A percentile compares a stretch with the other conserved stretches of the same genome.
These are phyloP conservation scores for Blastobotrys aristatus DNA, from an alignment of 1,139 yeast genomes.

Conservation along the genomic window DNA sequence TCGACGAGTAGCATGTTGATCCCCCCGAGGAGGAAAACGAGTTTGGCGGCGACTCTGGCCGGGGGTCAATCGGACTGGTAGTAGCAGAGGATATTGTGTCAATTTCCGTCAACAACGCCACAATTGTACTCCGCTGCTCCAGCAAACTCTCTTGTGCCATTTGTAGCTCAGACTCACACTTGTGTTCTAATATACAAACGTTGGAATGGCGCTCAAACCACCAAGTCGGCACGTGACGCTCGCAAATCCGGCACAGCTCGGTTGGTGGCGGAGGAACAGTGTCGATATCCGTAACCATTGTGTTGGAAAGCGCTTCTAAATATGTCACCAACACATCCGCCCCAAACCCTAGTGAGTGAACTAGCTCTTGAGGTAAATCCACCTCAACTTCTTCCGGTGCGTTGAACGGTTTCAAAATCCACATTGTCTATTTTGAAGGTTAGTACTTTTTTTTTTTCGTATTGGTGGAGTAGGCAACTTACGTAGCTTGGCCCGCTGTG, in stretches of 20 bases:
- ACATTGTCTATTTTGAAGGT: conserved; percentile 62
- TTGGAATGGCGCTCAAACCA: conserved; percentile 92
- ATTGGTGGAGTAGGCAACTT: too few relatives aligned
- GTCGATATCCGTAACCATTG: conserved; percentile 56
- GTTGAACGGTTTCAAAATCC: conserved; percentile 80
- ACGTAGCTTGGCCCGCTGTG: conserved; percentile 60
- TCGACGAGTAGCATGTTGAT: conserved; percentile 10
- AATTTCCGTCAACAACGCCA: conserved; percentile 21
- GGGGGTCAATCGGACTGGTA: too few relatives aligned
- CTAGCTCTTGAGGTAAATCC: conserved; percentile 61
- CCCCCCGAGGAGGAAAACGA: conserved; percentile 13
- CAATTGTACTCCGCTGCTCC: conserved; percentile 62
- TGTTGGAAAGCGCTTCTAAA: conserved; percentile 55
- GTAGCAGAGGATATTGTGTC: not conserved
- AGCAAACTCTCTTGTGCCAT: conserved; percentile 67
- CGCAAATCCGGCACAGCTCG: conserved; percentile 88
- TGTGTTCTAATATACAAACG: conserved; percentile 79
- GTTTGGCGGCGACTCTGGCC: conserved; percentile 18
- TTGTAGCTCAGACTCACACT: conserved; percentile 75
- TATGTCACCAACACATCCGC: conserved; percentile 78
- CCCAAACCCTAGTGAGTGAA: conserved; percentile 80
- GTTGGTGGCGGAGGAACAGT: conserved; percentile 71
- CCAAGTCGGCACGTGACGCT: conserved; percentile 90
- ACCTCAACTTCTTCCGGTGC: conserved; percentile 55
- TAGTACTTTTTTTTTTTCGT: not conserved